A percentile compares a stretch with the other conserved stretches of the same genome.
These are phyloP conservation scores for Penicillium silybi DNA, from an alignment of 495 filamentous ascomycete genomes.

Conservation along the genomic window DNA sequence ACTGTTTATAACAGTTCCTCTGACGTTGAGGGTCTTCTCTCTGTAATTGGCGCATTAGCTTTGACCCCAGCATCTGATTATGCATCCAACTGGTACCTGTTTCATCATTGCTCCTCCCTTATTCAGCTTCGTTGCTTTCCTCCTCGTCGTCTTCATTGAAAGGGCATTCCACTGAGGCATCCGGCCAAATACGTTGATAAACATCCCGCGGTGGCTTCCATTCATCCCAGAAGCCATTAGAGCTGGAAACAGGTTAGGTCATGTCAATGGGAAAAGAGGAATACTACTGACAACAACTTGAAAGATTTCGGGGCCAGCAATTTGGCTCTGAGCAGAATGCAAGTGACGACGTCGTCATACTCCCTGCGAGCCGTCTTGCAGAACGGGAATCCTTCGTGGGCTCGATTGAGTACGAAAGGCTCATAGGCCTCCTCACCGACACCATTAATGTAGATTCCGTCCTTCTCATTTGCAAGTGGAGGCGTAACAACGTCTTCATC, in stretches of 20 bases:
- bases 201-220: neutral
- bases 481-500: neutral
- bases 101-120: no score
- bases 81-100: no score
- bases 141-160: neutral
- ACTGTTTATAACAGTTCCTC: no score
- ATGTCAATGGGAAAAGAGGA: no score
- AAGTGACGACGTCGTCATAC: conserved; percentile 16
- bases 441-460: conserved; percentile 13
- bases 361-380: conserved; percentile 10
- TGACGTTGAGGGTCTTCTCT: no score
- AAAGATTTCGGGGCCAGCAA: conserved; percentile 8
- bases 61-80: no score
- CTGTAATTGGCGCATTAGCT: no score
- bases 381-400: neutral
- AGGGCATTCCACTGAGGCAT: neutral
- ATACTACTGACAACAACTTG: neutral
- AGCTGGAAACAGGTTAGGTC: neutral
- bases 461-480: neutral
- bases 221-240: conserved; percentile 3
- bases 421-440: neutral
- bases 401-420: conserved; percentile 3
- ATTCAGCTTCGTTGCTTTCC: no score
- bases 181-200: conserved; percentile 2
- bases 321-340: conserved; percentile 11